Base-by-base conservation (phyloP, 116 monocot genomes). In the Zostera marina region DNA sequence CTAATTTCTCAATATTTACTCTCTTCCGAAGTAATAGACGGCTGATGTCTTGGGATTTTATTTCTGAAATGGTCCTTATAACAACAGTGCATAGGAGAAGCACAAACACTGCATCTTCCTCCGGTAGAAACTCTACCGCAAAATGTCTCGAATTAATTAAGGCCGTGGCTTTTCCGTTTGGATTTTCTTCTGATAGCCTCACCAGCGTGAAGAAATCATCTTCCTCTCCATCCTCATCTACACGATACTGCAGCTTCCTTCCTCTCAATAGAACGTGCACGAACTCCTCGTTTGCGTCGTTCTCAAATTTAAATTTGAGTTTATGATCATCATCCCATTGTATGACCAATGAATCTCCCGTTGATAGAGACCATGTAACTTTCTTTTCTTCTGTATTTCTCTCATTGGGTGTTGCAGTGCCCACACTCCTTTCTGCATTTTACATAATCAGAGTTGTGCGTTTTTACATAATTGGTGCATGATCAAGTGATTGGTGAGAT, bases 81-180 rank as follows among this genome's bases (percentile, higher is more conserved):
- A 90, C 61, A 52, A 80, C 71, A 63, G 71, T 76, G 73, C 82
- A 86, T 8, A 83, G 10, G 38, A 98, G 80, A 7, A 98, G 78
- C 15, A 86, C 62, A 7, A 83, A 60, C 17, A 77, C 72, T 1
- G 82, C 85, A 64, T 98, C 90, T 67, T 98, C 98, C 46, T 86
- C 83, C n/a, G 86, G 86, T 7, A 73, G 67, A 62, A 98, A 90
- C 66, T 98, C 98, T 20, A 79, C 58, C 7, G 81, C 98, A 9
- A 81, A 72, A 16, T 82, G 63, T 52, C 80, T 77, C 83, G 82
- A 98, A 70, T 98, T 98, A 41, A 98, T 49, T 9, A 98, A 70
- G 19, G 90, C 80, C 7, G 90, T 98, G 5, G 98, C 98, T 63
- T 68, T 98, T 13, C 76, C 86, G 10, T 73, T 71, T 46, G 70